phyloP scores from a whole-genome alignment of 2,329 filamentous ascomycete species.

The Blumeria graminis region DNA sequence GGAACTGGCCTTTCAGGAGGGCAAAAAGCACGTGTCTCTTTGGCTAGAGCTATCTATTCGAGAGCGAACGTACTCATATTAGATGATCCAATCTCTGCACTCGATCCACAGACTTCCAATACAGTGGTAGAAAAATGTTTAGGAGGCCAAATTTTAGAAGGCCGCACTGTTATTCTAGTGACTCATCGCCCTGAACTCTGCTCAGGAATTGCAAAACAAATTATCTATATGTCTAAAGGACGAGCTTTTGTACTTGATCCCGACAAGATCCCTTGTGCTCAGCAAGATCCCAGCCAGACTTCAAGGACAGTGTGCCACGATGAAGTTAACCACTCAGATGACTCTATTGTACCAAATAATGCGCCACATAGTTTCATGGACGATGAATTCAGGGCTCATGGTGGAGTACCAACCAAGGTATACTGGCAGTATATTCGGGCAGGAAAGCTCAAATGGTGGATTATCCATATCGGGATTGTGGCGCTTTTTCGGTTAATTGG shows the following conservation, averaged over 20 bases:
- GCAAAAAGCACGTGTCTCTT: slow-evolving; percentile 32
- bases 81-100: slow-evolving; percentile 33
- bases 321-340: slow-evolving; percentile 11
- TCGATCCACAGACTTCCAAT: slow-evolving; percentile 41
- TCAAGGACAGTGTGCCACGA: slow-evolving; percentile 12
- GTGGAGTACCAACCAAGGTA: slow-evolving; percentile 48
- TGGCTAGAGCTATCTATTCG: slow-evolving; percentile 36
- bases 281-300: slow-evolving; percentile 9
- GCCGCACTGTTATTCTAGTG: slow-evolving; percentile 30
- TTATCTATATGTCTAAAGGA: slow-evolving; percentile 44
- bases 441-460: slow-evolving; percentile 53
- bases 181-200: slow-evolving; percentile 50
- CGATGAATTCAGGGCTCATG: slow-evolving; percentile 49
- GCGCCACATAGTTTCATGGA: slow-evolving; percentile 55
- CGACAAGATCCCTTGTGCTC: slow-evolving; percentile 6
- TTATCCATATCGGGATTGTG: slow-evolving; percentile 35
- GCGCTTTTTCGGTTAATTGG: slow-evolving; percentile 36
- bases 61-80: slow-evolving; percentile 27
- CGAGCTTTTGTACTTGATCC: slow-evolving; percentile 16
- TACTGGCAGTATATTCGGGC: slow-evolving; percentile 76
- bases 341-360: slow-evolving; percentile 19
- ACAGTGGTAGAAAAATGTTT: slow-evolving; percentile 32
- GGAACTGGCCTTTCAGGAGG: slow-evolving; percentile 35
- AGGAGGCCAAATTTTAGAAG: slow-evolving; percentile 26
- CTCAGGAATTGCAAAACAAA: slow-evolving; percentile 44